phyloP scores from a whole-genome alignment of 345 rosid genomes.

The Boechera stricta region DNA sequence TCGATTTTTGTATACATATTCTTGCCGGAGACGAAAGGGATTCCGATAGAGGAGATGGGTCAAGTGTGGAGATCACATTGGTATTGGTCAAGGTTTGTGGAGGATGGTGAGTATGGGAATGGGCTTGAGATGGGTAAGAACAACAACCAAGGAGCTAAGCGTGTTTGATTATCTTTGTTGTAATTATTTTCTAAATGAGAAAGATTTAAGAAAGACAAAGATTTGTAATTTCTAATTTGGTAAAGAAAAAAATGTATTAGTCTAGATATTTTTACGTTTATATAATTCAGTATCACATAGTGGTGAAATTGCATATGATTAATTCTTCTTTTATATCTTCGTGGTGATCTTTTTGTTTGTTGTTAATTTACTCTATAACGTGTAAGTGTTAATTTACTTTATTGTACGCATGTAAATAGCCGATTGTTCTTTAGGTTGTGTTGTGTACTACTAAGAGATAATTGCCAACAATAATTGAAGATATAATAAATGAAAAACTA shows the following conservation, averaged over 20 bases:
- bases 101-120: constrained; percentile 45
- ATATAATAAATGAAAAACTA: no score
- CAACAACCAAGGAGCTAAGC: constrained; percentile 41
- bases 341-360: not conserved
- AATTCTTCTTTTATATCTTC: not conserved
- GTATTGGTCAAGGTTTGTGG: constrained; percentile 49
- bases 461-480: no score
- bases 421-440: no score
- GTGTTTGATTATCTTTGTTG: constrained; percentile 27
- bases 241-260: constrained; percentile 32
- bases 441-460: no score
- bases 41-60: constrained; percentile 51
- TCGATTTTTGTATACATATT: constrained; percentile 44
- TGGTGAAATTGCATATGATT: constrained; percentile 24
- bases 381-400: no score
- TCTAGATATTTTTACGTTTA: constrained; percentile 34
- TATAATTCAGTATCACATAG: constrained; percentile 18
- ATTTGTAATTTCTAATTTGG: constrained; percentile 27
- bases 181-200: no score
- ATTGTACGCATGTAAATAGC: no score
- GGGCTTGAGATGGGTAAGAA: constrained; percentile 44
- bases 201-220: not conserved
- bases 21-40: constrained; percentile 49
- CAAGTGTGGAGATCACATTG: constrained; percentile 52
- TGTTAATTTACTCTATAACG: no score